Evolutionary conservation across 805 yeast species (phyloP).

Genomic region (Metschnikowia cerradonensis): DNA sequence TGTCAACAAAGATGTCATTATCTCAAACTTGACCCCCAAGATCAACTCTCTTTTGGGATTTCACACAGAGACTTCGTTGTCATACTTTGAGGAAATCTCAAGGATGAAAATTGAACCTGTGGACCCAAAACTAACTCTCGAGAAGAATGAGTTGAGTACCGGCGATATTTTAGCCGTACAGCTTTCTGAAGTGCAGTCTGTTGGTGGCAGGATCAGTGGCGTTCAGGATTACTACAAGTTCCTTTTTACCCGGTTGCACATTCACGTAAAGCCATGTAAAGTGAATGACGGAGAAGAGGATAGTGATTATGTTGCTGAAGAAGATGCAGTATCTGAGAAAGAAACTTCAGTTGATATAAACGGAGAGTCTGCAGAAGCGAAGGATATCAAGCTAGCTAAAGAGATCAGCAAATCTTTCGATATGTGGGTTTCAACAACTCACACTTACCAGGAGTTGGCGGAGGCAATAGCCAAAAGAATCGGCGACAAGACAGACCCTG

Average conservation of each 20-base stretch:
- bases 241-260: conserved; percentile 57
- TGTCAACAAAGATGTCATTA: conserved; percentile 45
- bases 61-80: conserved; percentile 29
- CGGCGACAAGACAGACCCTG: conserved; percentile 46
- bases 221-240: conserved; percentile 50
- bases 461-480: conserved; percentile 53
- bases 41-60: conserved; percentile 42
- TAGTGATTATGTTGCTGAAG: conserved; percentile 39
- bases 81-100: conserved; percentile 58
- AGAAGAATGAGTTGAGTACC: conserved; percentile 53
- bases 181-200: conserved; percentile 20
- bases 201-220: conserved; percentile 19
- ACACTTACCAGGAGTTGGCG: conserved; percentile 57
- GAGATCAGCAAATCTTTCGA: conserved; percentile 37
- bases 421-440: conserved; percentile 65
- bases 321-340: conserved; percentile 8
- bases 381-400: conserved; percentile 19
- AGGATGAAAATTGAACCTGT: conserved; percentile 48
- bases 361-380: conserved; percentile 14
- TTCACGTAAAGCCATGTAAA: conserved; percentile 46
- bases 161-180: conserved; percentile 62
- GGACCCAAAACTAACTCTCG: conserved; percentile 40
- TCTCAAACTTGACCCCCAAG: conserved; percentile 39
- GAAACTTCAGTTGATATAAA: conserved; percentile 14
- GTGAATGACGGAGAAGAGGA: conserved; percentile 48